Evolutionary conservation across 2,329 filamentous ascomycete species (phyloP).

Genomic region (Sphaceloma murrayae): DNA sequence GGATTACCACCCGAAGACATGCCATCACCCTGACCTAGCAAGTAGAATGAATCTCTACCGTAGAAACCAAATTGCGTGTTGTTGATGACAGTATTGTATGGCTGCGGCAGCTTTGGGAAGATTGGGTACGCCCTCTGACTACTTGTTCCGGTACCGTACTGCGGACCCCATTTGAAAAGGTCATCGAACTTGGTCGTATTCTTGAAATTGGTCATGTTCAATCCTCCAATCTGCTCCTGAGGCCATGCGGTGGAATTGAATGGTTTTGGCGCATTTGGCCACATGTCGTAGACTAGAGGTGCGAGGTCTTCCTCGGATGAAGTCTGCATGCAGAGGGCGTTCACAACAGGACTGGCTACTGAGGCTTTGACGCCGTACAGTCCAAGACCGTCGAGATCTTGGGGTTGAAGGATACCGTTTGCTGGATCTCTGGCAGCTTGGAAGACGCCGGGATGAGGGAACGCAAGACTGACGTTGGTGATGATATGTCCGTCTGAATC

Average conservation of each 20-base stretch:
- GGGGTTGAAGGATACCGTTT: constrained; percentile 63
- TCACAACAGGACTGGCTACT: constrained; percentile 59
- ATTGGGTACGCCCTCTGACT: constrained; percentile 24
- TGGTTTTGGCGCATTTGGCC: constrained; percentile 38
- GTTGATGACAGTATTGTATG: constrained; percentile 60
- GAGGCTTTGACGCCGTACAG: constrained; percentile 59
- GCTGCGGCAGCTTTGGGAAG: constrained; percentile 43
- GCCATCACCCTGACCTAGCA: constrained; percentile 47
- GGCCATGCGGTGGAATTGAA: constrained; percentile 24
- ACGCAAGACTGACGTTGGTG: constrained; percentile 67
- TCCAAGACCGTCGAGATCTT: constrained; percentile 51
- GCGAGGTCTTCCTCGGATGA: constrained; percentile 44
- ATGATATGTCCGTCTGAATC: constrained; percentile 52
- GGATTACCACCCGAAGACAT: constrained; percentile 8
- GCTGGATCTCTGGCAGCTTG: constrained; percentile 49
- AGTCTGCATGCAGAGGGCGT: constrained; percentile 65
- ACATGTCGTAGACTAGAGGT: constrained; percentile 55
- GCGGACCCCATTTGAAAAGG: constrained; percentile 56
- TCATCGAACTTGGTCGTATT: constrained; percentile 46
- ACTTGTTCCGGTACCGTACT: constrained; percentile 30
- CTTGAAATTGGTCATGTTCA: constrained; percentile 20
- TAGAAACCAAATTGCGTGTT: constrained; percentile 29
- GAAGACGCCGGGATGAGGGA: constrained; percentile 65
- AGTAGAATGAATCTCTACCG: constrained; percentile 51
- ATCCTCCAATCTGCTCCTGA: background rate